phyloP scores from a whole-genome alignment of 2,329 filamentous ascomycete genomes.

The Ceratocystis diversiconidia region DNA sequence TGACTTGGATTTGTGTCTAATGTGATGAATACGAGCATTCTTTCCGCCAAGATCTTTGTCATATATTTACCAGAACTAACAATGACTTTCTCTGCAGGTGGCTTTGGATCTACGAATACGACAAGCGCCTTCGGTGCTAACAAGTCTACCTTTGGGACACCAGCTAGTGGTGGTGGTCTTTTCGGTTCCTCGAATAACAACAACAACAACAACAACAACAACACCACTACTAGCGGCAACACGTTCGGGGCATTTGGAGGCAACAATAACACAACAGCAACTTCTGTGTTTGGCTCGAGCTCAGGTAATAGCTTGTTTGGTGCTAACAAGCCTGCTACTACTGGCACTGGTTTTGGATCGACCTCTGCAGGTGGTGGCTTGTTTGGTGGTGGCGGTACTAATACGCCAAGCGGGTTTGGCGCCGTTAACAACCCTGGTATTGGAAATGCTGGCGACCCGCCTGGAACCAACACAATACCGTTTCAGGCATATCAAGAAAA shows the following conservation, averaged over 20 bases:
- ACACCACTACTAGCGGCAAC: conserved; percentile 24
- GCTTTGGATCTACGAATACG: conserved; percentile 22
- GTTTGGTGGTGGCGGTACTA: conserved; percentile 33
- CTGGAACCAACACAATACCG: conserved; percentile 54
- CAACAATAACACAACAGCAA: conserved; percentile 18
- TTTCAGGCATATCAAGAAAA: conserved; percentile 62
- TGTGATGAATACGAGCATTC: too few relatives aligned
- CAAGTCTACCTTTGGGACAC: conserved; percentile 39
- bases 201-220: conserved; percentile 22
- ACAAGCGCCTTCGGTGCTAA: conserved; percentile 27
- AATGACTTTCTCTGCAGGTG: conserved; percentile 18
- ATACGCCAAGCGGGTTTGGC: conserved; percentile 31
- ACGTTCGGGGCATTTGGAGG: conserved; percentile 28
- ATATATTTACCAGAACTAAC: conserved; percentile 8
- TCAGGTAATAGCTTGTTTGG: conserved; percentile 36
- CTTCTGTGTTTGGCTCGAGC: conserved; percentile 16
- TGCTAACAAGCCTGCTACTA: conserved; percentile 28
- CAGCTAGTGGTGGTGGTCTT: conserved; percentile 24
- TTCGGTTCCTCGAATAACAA: conserved; percentile 26
- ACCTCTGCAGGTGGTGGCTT: conserved; percentile 29
- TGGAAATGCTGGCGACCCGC: conserved; percentile 41
- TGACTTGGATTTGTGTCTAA: too few relatives aligned
- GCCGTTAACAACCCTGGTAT: conserved; percentile 34
- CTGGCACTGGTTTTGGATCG: conserved; percentile 33
- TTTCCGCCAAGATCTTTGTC: not conserved